Evolutionary conservation across 192 early-diverging fungal species (phyloP).

Genomic region (Coemansia sp.): DNA sequence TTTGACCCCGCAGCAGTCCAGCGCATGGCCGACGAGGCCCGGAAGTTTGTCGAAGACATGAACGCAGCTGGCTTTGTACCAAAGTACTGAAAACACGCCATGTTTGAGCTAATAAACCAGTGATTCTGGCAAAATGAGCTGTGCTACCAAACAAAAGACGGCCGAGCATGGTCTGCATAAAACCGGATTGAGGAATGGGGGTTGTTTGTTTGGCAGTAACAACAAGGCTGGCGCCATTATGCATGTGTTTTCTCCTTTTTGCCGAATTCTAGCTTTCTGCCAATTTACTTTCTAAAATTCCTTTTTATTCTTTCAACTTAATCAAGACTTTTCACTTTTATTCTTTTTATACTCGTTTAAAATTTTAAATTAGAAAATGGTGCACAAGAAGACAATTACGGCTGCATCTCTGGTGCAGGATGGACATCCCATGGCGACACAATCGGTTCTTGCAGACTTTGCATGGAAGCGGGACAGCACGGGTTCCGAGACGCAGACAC

Average conservation of each 20-base stretch:
- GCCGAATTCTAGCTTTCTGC: neutral
- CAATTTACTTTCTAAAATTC: neutral
- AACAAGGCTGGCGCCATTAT: too few species aligned
- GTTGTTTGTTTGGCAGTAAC: too few species aligned
- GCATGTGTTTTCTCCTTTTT: neutral
- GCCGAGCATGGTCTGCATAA: too few species aligned
- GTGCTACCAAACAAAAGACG: too few species aligned
- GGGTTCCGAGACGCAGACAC: constrained; percentile 87
- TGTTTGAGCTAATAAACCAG: too few species aligned
- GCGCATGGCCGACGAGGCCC: neutral
- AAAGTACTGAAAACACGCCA: neutral
- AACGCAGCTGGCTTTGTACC: neutral
- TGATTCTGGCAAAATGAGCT: too few species aligned
- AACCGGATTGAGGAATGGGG: too few species aligned
- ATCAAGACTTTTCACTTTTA: neutral
- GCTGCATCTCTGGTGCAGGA: constrained; percentile 52
- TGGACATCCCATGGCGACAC: constrained; percentile 50
- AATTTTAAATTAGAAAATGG: constrained; percentile 33
- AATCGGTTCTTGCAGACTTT: constrained; percentile 60
- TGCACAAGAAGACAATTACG: constrained; percentile 48
- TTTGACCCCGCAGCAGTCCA: neutral
- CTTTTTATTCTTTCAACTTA: neutral
- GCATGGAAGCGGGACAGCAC: constrained; percentile 71
- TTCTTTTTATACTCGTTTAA: neutral
- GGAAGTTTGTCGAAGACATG: neutral